Base-by-base conservation (phyloP, 768 basidiomycete genomes). In the Ramaria rubella region DNA sequence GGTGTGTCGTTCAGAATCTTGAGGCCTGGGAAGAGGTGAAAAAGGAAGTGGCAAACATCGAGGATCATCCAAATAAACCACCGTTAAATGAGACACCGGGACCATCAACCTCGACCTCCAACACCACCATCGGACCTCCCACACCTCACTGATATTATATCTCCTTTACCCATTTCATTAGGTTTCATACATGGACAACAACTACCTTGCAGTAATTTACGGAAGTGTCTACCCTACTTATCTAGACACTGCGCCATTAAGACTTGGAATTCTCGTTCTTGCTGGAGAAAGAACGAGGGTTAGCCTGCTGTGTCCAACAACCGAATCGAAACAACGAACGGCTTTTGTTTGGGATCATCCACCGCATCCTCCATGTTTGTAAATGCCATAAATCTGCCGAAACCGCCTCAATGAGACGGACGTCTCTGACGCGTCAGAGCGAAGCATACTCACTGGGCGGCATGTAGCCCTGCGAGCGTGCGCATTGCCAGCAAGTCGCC, bases 21-120 rank as follows among this genome's bases (percentile, higher is more conserved):
- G 90, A 96, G 65, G 90, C 87, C 52, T 99, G 96, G 96, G 87
- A 95, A 73, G 93, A 93, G 64, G 96, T 93, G 8, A 91, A 91
- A 75, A 81, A 80, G 63, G 94, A 95, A 65, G 90, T 96, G 61
- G 83, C 84, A 54, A 86, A 86, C 71, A 94, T 99, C 67, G 86
- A 92, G 33, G 81, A 85, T 55, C 94, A 96, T 69, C 94, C 94
- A 15, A 96, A 94, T 68, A 80, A 77, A 64, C 67, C 73, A 44
- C 80, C 84, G 21, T 4, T 21, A 14, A 26, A 44, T 2, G 48
- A 48, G 24, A 44, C 42, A 36, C 33, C 55, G 17, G 40, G 30
- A 30, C 38, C 49, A 19, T 46, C 48, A 15, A 45, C 38, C 30
- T 30, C 55, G 11, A 21, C 52, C 7, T 42, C 34, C 27, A 44